Base-by-base conservation (phyloP, 2,329 filamentous ascomycete genomes). In the Biscogniauxia sp. region DNA sequence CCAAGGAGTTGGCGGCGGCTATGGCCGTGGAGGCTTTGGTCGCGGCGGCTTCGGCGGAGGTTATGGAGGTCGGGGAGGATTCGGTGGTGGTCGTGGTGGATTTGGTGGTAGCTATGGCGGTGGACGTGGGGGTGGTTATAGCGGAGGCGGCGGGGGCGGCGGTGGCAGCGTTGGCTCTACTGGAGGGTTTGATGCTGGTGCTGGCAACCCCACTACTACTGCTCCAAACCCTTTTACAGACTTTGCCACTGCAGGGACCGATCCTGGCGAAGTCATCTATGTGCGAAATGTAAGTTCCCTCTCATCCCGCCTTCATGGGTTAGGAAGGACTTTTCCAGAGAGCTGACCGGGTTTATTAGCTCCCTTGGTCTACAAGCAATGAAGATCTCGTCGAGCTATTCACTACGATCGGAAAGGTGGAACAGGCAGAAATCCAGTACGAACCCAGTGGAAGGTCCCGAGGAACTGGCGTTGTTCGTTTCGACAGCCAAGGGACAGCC, bases 381-480 rank as follows among this genome's bases (percentile, higher is more conserved):
- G 95, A 99, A 65, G 95, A 99, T 76, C 82, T 99, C 25, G 87
- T 98, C 60, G 95, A 99, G 75, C 84, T 99, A 20, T 99, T 99
- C 81, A 93, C 91, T 19, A 99, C 95, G 11, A 99, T 99, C 72
- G 95, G 95, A 66, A 97, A 97, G 76, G 95, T 99, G 61, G 93
- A 97, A 72, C 93, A 95, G 71, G 95, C 95, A n/a, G 95, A 99
- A 79, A 98, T 99, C 60, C 95, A 99, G 78, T 98, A 99, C 73
- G 95, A 99, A 76, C 90, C 92, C 3, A 98, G 96, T 72, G 95
- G 95, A 53, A 91, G 95, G 70, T 99, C 95, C 62, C 90, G 93
- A 66, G 95, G 95, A 66, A 95, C 91, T 61, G 95, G 95, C 74
- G 95, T 99, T n/a, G 95, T 99, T 59, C 89, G 95, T 64, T 98